phyloP scores from a whole-genome alignment of 202 grass and related monocot species.

The Miscanthus sacchariflorus region DNA sequence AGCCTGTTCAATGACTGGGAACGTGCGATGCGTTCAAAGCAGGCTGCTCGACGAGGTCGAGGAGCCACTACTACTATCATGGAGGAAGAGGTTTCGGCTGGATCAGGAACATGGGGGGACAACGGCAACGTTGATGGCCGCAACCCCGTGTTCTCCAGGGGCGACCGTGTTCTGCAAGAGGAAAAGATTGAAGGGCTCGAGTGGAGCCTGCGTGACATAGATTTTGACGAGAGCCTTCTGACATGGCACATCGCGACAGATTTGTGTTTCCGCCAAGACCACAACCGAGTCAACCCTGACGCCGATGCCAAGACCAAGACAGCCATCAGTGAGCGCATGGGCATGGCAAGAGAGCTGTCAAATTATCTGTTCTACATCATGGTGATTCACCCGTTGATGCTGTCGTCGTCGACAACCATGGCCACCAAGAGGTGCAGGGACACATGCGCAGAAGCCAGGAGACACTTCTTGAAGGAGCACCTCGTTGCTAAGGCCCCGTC shows the following conservation, averaged over 20 bases:
- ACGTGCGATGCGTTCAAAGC: no score
- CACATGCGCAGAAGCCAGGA: conserved; percentile 24
- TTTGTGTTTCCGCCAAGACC: conserved; percentile 11
- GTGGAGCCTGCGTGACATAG: conserved; percentile 38
- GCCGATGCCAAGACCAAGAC: neutral
- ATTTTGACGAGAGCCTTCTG: conserved; percentile 58
- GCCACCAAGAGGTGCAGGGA: conserved; percentile 35
- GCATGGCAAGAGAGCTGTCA: neutral
- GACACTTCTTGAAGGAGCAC: conserved; percentile 1
- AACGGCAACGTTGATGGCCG: no score
- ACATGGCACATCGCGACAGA: conserved; percentile 60
- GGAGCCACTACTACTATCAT: no score
- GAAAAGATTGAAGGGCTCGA: neutral
- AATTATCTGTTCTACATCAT: conserved; percentile 28
- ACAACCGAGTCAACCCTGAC: no score
- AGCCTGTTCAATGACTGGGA: no score
- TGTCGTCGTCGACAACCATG: neutral
- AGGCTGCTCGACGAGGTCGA: no score
- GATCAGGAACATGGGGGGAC: no score
- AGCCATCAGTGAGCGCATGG: no score
- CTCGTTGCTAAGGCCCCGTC: no score
- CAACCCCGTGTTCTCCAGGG: no score
- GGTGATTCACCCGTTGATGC: conserved; percentile 26
- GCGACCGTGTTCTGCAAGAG: neutral
- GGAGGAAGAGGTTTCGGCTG: no score